Evolutionary conservation across 345 rosid genomes (phyloP).

Genomic region (Diplotaxis tenuifolia): DNA sequence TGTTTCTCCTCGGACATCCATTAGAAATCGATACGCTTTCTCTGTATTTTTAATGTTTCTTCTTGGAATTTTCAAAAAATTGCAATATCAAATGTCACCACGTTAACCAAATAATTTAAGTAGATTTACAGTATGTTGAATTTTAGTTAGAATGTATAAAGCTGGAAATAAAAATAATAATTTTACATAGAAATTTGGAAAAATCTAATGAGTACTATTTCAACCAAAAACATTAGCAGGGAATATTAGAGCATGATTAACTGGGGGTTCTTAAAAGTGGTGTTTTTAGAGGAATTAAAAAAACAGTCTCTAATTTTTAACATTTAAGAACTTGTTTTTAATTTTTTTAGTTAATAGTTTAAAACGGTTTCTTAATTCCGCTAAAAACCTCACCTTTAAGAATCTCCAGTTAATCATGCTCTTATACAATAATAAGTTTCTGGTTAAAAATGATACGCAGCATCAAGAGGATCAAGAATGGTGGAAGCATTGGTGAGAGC

Average conservation of each 20-base stretch:
- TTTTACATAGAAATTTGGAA: neutral
- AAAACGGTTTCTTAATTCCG: no score
- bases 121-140: neutral
- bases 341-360: no score
- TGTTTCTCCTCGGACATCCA: neutral
- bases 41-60: neutral
- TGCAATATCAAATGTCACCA: neutral
- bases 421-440: neutral
- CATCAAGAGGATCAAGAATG: constrained; percentile 72
- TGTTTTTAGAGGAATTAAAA: no score
- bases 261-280: no score
- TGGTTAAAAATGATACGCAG: constrained; percentile 42
- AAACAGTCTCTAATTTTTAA: no score
- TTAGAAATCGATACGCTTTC: neutral
- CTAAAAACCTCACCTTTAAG: no score
- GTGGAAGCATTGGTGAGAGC: constrained; percentile 63
- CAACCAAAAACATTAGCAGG: neutral
- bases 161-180: neutral
- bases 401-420: no score
- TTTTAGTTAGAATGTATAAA: neutral
- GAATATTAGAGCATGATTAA: no score
- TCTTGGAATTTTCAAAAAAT: neutral
- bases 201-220: neutral
- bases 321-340: no score
- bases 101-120: neutral